Conservation (phyloP, 2,329 filamentous ascomycete genomes). For the Pseudogymnoascus sp. region DNA sequence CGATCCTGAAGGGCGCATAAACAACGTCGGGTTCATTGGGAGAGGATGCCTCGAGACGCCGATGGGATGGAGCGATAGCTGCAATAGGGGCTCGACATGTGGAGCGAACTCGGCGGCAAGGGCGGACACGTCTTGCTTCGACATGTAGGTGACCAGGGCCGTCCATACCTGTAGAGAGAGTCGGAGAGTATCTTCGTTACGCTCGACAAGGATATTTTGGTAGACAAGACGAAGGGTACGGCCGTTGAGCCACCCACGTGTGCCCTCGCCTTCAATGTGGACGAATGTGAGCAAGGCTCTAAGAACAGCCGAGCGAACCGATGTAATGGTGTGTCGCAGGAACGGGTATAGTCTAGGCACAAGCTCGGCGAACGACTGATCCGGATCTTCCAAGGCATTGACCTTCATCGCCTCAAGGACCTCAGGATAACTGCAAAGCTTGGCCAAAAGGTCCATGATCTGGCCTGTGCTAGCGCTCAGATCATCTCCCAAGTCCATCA, state of each 20-base stretch:
- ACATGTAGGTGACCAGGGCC: constrained; percentile 65
- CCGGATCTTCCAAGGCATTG: constrained; percentile 74
- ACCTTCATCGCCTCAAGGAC: constrained; percentile 90
- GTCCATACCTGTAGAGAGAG: constrained; percentile 85
- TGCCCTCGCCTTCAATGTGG: constrained; percentile 70
- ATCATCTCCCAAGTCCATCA: constrained; percentile 94
- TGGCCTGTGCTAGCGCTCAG: constrained; percentile 94
- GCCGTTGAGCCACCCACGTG: constrained; percentile 87
- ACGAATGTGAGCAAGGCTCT: constrained; percentile 91
- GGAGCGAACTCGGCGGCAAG: constrained; percentile 67
- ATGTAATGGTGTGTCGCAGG: constrained; percentile 92
- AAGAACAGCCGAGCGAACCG: constrained; percentile 85
- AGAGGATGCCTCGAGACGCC: constrained; percentile 87
- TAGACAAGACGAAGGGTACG: constrained; percentile 84
- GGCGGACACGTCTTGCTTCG: constrained; percentile 51
- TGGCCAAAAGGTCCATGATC: constrained; percentile 96
- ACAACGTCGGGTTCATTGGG: constrained; percentile 81
- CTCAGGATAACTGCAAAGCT: constrained; percentile 88
- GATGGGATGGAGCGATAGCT: constrained; percentile 81
- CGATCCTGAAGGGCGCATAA: constrained; percentile 88
- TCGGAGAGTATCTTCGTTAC: constrained; percentile 74
- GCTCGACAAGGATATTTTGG: constrained; percentile 91
- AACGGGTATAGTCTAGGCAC: constrained; percentile 95
- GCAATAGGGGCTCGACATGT: constrained; percentile 75
- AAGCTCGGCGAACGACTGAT: constrained; percentile 84